A percentile compares a stretch with the other conserved stretches of the same genome.
phyloP scores from a whole-genome alignment of 192 early-diverging fungal genomes.

The Gonapodya sp. region DNA sequence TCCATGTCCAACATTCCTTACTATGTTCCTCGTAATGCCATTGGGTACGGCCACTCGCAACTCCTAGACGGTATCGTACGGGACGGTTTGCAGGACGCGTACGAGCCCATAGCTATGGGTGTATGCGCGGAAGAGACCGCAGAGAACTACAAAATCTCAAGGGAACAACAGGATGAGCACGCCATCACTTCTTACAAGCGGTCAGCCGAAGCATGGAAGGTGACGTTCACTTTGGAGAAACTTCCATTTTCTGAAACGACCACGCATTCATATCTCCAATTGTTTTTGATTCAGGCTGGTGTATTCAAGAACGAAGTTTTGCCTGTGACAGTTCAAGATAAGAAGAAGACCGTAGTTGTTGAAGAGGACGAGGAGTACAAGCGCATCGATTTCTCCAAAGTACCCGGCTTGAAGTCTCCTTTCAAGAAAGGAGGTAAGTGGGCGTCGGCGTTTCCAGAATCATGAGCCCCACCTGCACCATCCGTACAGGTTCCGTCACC shows the following conservation, averaged over 20 bases:
- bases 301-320: constrained; percentile 71
- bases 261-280: too few species aligned
- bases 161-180: constrained; percentile 85
- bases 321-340: constrained; percentile 72
- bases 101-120: constrained; percentile 78
- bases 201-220: constrained; percentile 75
- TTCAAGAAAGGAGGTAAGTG: constrained; percentile 72
- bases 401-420: constrained; percentile 58
- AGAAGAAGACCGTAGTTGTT: constrained; percentile 70
- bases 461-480: background rate
- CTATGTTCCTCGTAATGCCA: constrained; percentile 43
- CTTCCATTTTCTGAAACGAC: too few species aligned
- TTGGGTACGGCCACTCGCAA: constrained; percentile 72
- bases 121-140: constrained; percentile 82
- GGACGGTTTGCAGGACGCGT: constrained; percentile 95
- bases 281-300: constrained; percentile 41
- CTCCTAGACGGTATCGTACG: constrained; percentile 80
- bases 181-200: constrained; percentile 77
- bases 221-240: too few species aligned
- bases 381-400: constrained; percentile 86
- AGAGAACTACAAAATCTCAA: constrained; percentile 69
- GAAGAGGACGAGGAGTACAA: constrained; percentile 89
- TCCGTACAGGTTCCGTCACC: constrained; percentile 62
- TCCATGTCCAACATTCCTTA: constrained; percentile 92
- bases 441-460: background rate